Evolutionary conservation across 2,329 filamentous ascomycete genomes (phyloP).

Genomic region (Blastomyces parvus): DNA sequence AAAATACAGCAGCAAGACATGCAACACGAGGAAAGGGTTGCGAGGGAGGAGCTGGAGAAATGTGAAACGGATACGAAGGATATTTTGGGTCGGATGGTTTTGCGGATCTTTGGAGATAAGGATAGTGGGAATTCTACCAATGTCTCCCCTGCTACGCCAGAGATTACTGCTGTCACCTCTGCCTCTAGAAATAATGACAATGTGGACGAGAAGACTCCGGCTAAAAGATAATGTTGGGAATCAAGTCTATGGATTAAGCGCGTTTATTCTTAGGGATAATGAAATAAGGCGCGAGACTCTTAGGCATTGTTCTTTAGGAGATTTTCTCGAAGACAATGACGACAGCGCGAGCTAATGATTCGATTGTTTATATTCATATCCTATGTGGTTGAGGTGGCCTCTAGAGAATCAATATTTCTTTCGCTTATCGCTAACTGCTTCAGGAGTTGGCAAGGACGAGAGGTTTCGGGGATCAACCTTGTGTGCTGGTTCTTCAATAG

Average conservation of each 20-base stretch:
- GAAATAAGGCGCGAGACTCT: background rate
- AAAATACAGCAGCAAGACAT: conserved; percentile 40
- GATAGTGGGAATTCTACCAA: conserved; percentile 21
- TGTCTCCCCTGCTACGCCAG: background rate
- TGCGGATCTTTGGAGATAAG: conserved; percentile 32
- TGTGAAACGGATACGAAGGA: conserved; percentile 34
- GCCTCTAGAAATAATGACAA: conserved; percentile 5
- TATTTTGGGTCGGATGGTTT: conserved; percentile 37
- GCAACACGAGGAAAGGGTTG: conserved; percentile 34
- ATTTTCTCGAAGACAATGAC: background rate
- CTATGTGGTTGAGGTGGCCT: background rate
- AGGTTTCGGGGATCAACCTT: background rate
- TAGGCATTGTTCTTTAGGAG: background rate
- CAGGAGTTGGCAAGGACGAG: background rate
- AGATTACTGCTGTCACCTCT: background rate
- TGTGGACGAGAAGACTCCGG: background rate
- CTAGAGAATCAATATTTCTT: background rate
- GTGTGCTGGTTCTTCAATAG: background rate
- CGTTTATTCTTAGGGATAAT: background rate
- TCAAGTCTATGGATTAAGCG: background rate
- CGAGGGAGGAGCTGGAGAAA: conserved; percentile 30
- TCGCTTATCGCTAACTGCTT: background rate
- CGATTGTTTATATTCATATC: background rate
- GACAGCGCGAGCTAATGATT: background rate
- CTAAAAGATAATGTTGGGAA: background rate